These are phyloP conservation scores for Henningerozyma blattae DNA, from an alignment of 805 yeast species.

Conservation along the genomic window DNA sequence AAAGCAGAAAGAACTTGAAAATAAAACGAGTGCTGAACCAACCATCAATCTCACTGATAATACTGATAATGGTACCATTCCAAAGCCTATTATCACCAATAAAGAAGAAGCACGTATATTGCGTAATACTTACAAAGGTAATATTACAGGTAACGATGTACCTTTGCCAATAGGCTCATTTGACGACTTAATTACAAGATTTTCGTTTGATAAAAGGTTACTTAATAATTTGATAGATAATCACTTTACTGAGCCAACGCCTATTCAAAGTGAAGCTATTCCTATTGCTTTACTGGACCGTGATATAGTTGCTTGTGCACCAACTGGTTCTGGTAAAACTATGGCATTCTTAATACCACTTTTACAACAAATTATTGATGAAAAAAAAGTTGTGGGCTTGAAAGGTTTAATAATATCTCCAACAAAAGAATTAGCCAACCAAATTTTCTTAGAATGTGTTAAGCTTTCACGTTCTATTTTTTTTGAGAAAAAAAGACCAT, in stretches of 20 bases:
- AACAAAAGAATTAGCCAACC: conserved; percentile 86
- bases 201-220: conserved; percentile 42
- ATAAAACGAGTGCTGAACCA: conserved; percentile 6
- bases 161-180: conserved; percentile 91
- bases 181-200: conserved; percentile 63
- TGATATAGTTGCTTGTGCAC: conserved; percentile 88
- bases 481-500: conserved; percentile 33
- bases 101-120: conserved; percentile 48
- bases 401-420: conserved; percentile 82
- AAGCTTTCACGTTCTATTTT: conserved; percentile 34
- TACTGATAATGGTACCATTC: conserved; percentile 19
- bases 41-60: no score
- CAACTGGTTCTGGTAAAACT: conserved; percentile 98
- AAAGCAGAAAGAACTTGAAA: conserved; percentile 4
- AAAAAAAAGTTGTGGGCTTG: conserved; percentile 31
- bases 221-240: conserved; percentile 52
- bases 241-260: conserved; percentile 77
- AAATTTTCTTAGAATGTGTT: conserved; percentile 60
- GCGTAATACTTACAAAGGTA: conserved; percentile 51
- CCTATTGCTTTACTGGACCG: conserved; percentile 60
- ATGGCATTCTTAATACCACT: conserved; percentile 80
- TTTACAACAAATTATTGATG: conserved; percentile 30
- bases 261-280: conserved; percentile 84
- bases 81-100: conserved; percentile 32
- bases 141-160: conserved; percentile 71